Percentiles rank a stretch among this genome's conserved stretches.
Conservation (phyloP, 1,284 basidiomycete species). For the Tilletiopsis washingtonensis region DNA sequence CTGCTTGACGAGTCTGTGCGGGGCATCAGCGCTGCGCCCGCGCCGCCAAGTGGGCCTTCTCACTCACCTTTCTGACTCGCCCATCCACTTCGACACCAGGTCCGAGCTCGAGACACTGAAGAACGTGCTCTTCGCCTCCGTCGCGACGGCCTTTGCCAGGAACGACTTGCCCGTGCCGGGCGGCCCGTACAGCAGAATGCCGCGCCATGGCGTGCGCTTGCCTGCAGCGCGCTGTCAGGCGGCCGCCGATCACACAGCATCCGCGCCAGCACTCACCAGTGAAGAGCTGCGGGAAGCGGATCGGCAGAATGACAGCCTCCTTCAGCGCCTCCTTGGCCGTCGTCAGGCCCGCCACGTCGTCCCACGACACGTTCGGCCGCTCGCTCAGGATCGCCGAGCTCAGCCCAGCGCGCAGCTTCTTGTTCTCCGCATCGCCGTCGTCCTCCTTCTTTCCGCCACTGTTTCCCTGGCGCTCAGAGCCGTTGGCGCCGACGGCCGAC, state of each 20-base stretch:
- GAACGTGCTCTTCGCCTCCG: constrained; percentile 73
- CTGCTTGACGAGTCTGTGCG: constrained; percentile 72
- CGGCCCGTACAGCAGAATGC: constrained; percentile 87
- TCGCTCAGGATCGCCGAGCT: constrained; percentile 83
- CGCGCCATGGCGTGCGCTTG: constrained; percentile 86
- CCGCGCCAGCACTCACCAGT: constrained; percentile 69
- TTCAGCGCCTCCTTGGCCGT: constrained; percentile 92
- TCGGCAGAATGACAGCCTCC: constrained; percentile 95
- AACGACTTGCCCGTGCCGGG: constrained; percentile 57
- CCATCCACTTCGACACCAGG: constrained; percentile 98
- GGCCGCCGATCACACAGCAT: background rate
- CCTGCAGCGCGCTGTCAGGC: constrained; percentile 56
- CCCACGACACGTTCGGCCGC: constrained; percentile 94
- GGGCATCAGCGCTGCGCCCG: background rate
- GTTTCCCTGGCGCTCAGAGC: constrained; percentile 12
- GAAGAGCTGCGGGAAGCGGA: constrained; percentile 97
- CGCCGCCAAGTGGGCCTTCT: background rate
- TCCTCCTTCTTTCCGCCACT: constrained; percentile 64
- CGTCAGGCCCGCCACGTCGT: constrained; percentile 92
- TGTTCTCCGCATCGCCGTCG: constrained; percentile 73
- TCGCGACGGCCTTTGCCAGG: constrained; percentile 95
- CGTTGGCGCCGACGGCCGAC: constrained; percentile 71
- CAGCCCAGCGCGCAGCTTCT: constrained; percentile 84
- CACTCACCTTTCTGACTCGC: constrained; percentile 68
- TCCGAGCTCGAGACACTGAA: constrained; percentile 93